A percentile compares a stretch with the other conserved stretches of the same genome.
These are phyloP conservation scores for Linderina pennispora DNA, from an alignment of 192 early-diverging fungal genomes.

Conservation along the genomic window DNA sequence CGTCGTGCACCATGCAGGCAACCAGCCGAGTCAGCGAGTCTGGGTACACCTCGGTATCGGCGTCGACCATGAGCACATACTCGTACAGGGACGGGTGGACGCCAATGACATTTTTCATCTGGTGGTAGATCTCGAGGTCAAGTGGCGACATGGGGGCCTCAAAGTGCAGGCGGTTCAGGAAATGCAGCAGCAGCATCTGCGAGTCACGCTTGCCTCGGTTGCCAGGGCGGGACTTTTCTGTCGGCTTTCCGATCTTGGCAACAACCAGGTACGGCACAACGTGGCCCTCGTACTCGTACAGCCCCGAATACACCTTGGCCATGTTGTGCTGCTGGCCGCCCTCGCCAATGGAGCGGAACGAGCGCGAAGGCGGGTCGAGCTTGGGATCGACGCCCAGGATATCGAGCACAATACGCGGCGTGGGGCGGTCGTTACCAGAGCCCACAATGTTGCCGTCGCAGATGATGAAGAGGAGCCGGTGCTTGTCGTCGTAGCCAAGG, in stretches of 20 bases:
- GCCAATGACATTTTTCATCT: conserved; percentile 95
- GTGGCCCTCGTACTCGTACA: conserved; percentile 85
- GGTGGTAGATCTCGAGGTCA: conserved; percentile 95
- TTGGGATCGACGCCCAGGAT: conserved; percentile 80
- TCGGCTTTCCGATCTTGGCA: conserved; percentile 86
- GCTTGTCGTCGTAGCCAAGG: conserved; percentile 77
- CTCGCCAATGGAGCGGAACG: conserved; percentile 84
- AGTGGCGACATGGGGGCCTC: conserved; percentile 85
- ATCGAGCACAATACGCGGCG: conserved; percentile 86
- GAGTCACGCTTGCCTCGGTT: conserved; percentile 98
- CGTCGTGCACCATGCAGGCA: conserved; percentile 73
- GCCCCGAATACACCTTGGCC: conserved; percentile 92
- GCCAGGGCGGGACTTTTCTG: conserved; percentile 80
- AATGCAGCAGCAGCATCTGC: conserved; percentile 89
- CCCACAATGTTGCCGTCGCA: conserved; percentile 91
- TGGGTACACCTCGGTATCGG: conserved; percentile 74
- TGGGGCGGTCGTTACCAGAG: conserved; percentile 88
- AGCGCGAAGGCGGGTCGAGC: conserved; percentile 65
- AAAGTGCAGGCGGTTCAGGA: conserved; percentile 89
- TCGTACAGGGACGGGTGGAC: conserved; percentile 77
- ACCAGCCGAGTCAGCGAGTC: conserved; percentile 88
- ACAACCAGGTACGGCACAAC: conserved; percentile 91
- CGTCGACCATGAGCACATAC: conserved; percentile 74
- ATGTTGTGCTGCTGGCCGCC: conserved; percentile 88
- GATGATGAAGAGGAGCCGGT: conserved; percentile 83